Base-by-base conservation (phyloP, 306 rosid species). In the Quercus engelmannii region DNA sequence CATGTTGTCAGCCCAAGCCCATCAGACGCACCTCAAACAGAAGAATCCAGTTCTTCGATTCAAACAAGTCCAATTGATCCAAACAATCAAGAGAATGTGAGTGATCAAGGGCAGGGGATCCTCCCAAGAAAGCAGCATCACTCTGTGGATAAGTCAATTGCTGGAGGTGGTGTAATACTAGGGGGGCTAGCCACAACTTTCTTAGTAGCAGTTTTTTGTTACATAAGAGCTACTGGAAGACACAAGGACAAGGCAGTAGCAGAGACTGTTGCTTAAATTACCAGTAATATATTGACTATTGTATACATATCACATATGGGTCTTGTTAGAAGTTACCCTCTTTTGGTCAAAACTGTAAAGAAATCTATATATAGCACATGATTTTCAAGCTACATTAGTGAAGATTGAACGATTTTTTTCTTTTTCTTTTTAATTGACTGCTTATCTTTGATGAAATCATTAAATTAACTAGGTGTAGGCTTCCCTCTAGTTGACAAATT, bases 181-280 rank as follows among this genome's bases (percentile, higher is more conserved):
- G 98, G 96, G 69, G 97, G 98, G 72, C 91, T 94, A 75, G 97
- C 90, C 28, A 85, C 94, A 11, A 88, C 97, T 5, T 94, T 94
- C 71, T 54, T 87, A 80, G 92, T 92, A 55, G 82, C 92, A 1
- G 56, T 94, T 84, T 86, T 86, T 55, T 91, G 98, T 75, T 94
- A 92, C 84, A 92, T 92, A 21, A 91, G 83, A 91, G 97, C 91
- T 12, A 94, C 97, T 3, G 33, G 83, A n/a, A 89, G 86, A 63
- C 80, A 82, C 77, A 83, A 86, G 73, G 46, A 8, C 46, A 41
- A 41, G 46, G 46, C 46, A 8, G 46, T 41, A 8, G 18, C 74
- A 55, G 88, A 78, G 43, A 72, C 77, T 30, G 18, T 14, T 26
- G 31, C 38, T 67, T 41, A 55, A n/a, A 43, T 14, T 26, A 20